Base-by-base conservation (phyloP, 768 basidiomycete species). In the Lactarius evosmus region DNA sequence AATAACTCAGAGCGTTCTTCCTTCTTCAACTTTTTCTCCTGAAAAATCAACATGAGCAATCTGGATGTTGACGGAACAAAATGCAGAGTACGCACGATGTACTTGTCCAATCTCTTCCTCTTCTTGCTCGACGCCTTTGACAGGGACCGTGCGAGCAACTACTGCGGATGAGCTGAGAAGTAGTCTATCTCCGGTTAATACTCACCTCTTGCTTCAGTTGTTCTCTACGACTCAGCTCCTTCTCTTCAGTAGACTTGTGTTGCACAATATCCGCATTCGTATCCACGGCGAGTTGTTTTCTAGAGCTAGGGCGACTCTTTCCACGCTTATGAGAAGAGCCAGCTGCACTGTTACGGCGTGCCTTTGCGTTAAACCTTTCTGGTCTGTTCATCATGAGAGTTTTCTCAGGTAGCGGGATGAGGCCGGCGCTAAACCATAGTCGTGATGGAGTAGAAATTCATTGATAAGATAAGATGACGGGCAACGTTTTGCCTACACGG, bases 11-110 rank as follows among this genome's bases (percentile, higher is more conserved):
- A 71, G 51, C 94, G 84, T 65, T 93, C 92, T 71, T 97, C 95
- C 73, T 94, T 92, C 76, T 89, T 93, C 54, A 96, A 77, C 75
- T 95, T 95, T 77, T 95, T 95, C 56, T 93, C 89, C 93, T 95
- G 66, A 54, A 61, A 1, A 51, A 22, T 12, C 1, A 16, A 27
- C 4, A 44, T 51, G 2, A 53, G 19, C 38, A 14, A 19, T 38
- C 40, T 12, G 29, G 11, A 14, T 53, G 22, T 22, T 4, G 7
- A 41, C 46, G 22, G 32, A 33, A 34, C 7, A 41, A 12, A n/a
- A 34, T 44, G 38, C 25, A 16, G 32, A 56, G 38, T 40, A 70
- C 78, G 63, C 53, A 79, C 80, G 65, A 84, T 82, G 64, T 79
- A 84, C 17, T 77, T 77, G 29, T 84, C 83, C 17, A 84, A 74